Base-by-base conservation (phyloP, 1,139 yeast genomes). In the Candida tropicalis region DNA sequence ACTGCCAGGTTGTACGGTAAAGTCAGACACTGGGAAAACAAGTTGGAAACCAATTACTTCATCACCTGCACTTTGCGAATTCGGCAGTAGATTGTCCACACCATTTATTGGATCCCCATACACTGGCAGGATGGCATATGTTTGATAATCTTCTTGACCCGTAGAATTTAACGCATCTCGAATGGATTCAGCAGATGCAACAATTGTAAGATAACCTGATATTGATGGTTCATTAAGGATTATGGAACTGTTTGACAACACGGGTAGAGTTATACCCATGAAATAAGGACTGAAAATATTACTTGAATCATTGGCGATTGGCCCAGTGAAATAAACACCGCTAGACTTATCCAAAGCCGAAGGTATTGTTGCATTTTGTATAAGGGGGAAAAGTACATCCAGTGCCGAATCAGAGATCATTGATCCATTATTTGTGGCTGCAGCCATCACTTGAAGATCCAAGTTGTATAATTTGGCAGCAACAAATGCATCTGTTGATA, bases 211-310 rank as follows among this genome's bases (percentile, higher is more conserved):
- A 61, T 81, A 90, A 0, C 97, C 97, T 1, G 84, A 77, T 4
- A 87, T 68, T 15, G 77, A 71, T 3, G 86, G 82, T 13, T 75
- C 66, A 24, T 75, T 66, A 20, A 85, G 63, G 40, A 87, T 68
- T 20, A 88, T 84, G 4, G 96, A 86, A 11, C 84, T 75, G 57
- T 87, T 85, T 12, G 89, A 79, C 56, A 74, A 81, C 2, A 90
- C 77, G 0, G 97, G 95, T 5, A 89, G 54, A 0, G 89, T 81
- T 35, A 83, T 56, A 2, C 87, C 82, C 65, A 81, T 63, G 55
- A 74, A 77, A 52, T 70, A 70, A 3, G 63, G 41, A 67, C 64
- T 63, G 10, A 27, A n/a, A 7, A 35, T 17, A 24, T 36, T 33
- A 56, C 48, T 59, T 24, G 37, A 63, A 26, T 63, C 65, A 52